Percentiles rank a stretch among this genome's conserved stretches.
Conservation (phyloP, 176 grass and related monocot genomes). For the Oryza nivara region DNA sequence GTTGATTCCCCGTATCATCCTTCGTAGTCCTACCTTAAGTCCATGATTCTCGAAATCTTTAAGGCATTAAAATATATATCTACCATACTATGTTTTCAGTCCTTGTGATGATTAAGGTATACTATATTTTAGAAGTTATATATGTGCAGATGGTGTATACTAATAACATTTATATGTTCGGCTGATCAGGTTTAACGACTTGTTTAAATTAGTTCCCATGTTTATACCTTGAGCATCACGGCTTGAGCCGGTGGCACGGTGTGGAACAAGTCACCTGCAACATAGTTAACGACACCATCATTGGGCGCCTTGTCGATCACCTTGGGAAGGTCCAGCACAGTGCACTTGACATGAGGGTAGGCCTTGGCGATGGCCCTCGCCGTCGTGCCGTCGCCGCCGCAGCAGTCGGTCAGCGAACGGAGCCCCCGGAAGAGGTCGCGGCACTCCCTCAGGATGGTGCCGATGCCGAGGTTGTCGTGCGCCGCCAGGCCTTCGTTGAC, state of each 20-base stretch:
- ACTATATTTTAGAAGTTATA: too few species aligned
- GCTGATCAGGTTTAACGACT: too few species aligned
- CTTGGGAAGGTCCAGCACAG: conserved; percentile 31
- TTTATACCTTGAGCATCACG: conserved; percentile 47
- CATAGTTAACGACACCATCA: conserved; percentile 34
- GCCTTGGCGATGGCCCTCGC: conserved; percentile 37
- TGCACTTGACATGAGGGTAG: conserved; percentile 41
- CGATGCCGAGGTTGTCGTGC: conserved; percentile 15
- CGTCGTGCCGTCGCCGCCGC: conserved; percentile 34
- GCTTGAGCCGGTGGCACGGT: conserved; percentile 47
- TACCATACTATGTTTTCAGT: too few species aligned
- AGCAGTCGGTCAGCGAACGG: conserved; percentile 49
- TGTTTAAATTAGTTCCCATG: too few species aligned
- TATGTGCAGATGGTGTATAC: too few species aligned
- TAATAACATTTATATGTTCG: too few species aligned
- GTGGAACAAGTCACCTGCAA: conserved; percentile 56
- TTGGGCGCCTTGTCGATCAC: too few species aligned
- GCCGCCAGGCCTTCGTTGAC: background rate
- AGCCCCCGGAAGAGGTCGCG: conserved; percentile 22
- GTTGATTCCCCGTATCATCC: too few species aligned
- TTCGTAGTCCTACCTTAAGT: too few species aligned
- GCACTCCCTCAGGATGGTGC: background rate
- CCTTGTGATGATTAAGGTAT: too few species aligned
- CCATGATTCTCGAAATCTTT: too few species aligned
- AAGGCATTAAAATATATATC: too few species aligned